Base-by-base conservation (phyloP, 768 basidiomycete genomes). In the Hemileccinum impolitum region DNA sequence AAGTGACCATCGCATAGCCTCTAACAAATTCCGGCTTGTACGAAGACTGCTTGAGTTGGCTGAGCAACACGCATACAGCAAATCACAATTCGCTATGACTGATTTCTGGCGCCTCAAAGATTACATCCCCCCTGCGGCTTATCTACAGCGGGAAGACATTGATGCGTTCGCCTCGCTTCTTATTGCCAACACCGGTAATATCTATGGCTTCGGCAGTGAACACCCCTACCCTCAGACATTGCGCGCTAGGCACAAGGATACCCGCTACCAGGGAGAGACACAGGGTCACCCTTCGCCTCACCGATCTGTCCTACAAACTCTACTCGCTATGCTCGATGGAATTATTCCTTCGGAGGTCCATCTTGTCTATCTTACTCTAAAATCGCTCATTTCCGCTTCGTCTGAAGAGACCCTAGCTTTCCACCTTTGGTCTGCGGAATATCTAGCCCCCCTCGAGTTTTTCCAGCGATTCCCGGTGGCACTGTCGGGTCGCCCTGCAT, bases 101-200 rank as follows among this genome's bases (percentile, higher is more conserved):
- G 82, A 86, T 54, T 93, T 94, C 64, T 96, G 93, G 93, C 78
- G 82, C 34, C 69, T 95, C 61, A 92, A 91, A 61, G 81, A 82
- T 19, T 85, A 78, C 59, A 85, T 94, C 37, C 89, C 89, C 6
- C 46, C 74, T 2, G 53, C 58, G 6, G 67, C 72, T 1, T 68
- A 75, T 25, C 68, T 91, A n/a, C 78, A 80, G 41, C 76, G 77
- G 32, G 81, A 81, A 30, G 89, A 92, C 59, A 72, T 86, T 15
- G 72, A 83, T 43, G 87, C 87, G 1, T 94, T 93, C 57, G 78
- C 84, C 14, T 74, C 76, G 9, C 70, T 93, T 12, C 70, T 94
- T 11, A 70, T 78, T 31, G 63, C 74, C 8, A 73, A 82, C 31
- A 73, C 76, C 45, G 89, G 90, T 0, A 71, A 70, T 17, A 77